Base-by-base conservation (phyloP, 2,329 filamentous ascomycete genomes). In the Hymenoscyphus albidus region DNA sequence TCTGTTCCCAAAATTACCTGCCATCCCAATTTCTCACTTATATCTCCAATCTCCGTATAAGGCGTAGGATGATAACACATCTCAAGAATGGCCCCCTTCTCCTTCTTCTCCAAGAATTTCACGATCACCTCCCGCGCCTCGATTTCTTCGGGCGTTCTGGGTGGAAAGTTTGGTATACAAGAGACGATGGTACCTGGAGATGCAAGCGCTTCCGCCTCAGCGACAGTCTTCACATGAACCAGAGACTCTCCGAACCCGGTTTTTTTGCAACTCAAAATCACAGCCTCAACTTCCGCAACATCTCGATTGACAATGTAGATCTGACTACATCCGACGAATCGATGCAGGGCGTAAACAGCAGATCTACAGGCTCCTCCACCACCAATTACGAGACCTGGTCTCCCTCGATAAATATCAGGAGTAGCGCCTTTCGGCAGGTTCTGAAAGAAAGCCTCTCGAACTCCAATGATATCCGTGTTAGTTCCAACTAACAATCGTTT, bases 401-500 rank as follows among this genome's bases (percentile, higher is more conserved):
- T 81, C 38, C 68, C 66, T 5, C 65, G 62, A 51, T 68, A 68
- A 22, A 67, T 48, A 4, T 70, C 67, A 40, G 40, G 39, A 54
- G 31, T 62, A 27, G 51, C 54, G 6, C 66, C 65, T 68, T 80
- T 79, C 67, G 83, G 80, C 71, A 85, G 85, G 32, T 70, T 70
- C 55, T 70, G 69, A 27, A 67, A 65, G 54, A 70, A 69, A 9
- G 69, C 64, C 32, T 93, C 89, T 18, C 88, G 83, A 67, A 93
- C 87, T 42, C 91, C 90, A 65, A 91, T 81, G 65, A 88, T 88
- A 77, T 93, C 91, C 3, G 91, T 93, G 79, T 94, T 93, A 59
- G 90, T 88, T 64, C 90, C 91, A 54, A 63, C 62, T 27, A 69
- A 44, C 22, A 64, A 18, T 22, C 65, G 56, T 27, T 65, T 62